Evolutionary conservation across 2,329 filamentous ascomycete species (phyloP), one percentile per base, ranked within the genome.

Genomic region (Aspergillus sp.): DNA sequence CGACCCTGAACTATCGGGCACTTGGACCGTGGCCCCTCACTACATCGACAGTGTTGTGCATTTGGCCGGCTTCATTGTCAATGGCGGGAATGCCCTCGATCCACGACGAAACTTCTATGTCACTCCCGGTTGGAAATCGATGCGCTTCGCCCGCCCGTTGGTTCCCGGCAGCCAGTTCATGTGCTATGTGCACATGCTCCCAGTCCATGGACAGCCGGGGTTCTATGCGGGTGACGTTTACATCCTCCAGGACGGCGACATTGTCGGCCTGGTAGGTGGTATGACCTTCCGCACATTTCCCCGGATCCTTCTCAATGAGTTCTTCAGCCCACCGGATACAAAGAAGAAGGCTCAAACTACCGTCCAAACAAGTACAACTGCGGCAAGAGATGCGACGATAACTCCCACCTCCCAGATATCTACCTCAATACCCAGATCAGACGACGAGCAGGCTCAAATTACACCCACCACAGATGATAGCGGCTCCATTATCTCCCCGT

Each of bases 221-320:
- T 12, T 41, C 13, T 20, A 50, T 62, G 7, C 65, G 62, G 77
- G 77, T 13, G 76, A 79, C 58, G 69, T 77, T 1, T 76, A 74
- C 51, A 63, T 77, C 12, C 49, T 77, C 1, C 71, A 74, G 12
- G 67, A 70, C 5, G 61, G 64, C 9, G 53, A 44, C 0, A 64
- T 77, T n/a, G 58, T 77, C 0, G 76, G 69, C 0, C 53, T 71
- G 50, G 62, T 75, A 3, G 67, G 62, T 3, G 68, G 64, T 1
- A 59, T 70, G 20, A 49, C 67, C 57, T 79, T 81, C 65, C 69
- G 72, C 12, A 64, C 66, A 5, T 53, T 54, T 17, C 66, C 65
- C 9, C 56, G 66, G 18, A 42, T 61, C 5, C 54, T 66, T 32
- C 50, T 66, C 50, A 57, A 58, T 24, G 52, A 41, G 11, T 62